These are phyloP conservation scores for Fusarium longipes DNA, from an alignment of 2,329 filamentous ascomycete species.

Conservation along the genomic window DNA sequence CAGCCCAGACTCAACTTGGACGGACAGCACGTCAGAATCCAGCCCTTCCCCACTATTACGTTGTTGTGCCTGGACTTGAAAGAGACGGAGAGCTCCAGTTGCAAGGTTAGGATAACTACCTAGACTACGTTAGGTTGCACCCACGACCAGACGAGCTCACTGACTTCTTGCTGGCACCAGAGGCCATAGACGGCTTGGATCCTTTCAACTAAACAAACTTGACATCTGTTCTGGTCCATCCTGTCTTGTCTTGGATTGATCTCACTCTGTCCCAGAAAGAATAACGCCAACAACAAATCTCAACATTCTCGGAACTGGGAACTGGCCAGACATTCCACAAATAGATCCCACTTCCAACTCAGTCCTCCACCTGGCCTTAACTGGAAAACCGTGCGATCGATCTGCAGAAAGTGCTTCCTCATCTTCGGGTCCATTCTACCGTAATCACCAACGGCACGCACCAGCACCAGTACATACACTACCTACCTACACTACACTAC, in stretches of 20 bases:
- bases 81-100: constrained; percentile 30
- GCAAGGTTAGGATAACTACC: constrained; percentile 28
- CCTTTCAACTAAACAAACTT: constrained; percentile 28
- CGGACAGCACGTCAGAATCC: constrained; percentile 31
- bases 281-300: neutral
- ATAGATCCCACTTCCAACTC: constrained; percentile 25
- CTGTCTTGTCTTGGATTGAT: neutral
- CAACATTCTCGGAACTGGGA: neutral
- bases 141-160: constrained; percentile 39
- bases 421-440: constrained; percentile 34
- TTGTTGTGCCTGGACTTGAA: constrained; percentile 35
- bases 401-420: constrained; percentile 40
- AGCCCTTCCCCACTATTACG: constrained; percentile 32
- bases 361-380: constrained; percentile 24
- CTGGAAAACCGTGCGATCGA: constrained; percentile 42
- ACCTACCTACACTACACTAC: constrained; percentile 3
- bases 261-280: neutral
- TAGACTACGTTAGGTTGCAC: constrained; percentile 29
- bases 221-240: constrained; percentile 5
- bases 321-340: constrained; percentile 1
- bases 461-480: constrained; percentile 15
- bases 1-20: constrained; percentile 19
- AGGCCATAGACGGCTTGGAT: constrained; percentile 36
- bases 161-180: constrained; percentile 36
- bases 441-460: constrained; percentile 23